Evolutionary conservation across 2,329 filamentous ascomycete species (phyloP).

Genomic region (Aspergillus flavus): DNA sequence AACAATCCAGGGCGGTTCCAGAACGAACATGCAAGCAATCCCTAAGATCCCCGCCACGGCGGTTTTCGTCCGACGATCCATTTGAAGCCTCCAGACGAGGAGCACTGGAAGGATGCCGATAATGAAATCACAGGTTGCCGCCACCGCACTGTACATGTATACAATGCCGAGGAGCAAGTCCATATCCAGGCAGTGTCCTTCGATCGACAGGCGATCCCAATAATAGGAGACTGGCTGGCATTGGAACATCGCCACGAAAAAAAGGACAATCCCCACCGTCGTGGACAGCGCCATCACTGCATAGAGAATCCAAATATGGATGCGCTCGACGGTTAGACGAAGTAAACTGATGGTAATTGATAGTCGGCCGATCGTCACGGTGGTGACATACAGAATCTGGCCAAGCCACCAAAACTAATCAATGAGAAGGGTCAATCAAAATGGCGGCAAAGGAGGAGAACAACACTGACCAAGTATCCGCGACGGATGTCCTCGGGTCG

Average conservation of each 20-base stretch:
- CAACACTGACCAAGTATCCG: conserved; percentile 27
- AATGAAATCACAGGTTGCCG: conserved; percentile 52
- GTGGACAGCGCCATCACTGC: conserved; percentile 47
- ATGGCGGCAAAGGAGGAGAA: background rate
- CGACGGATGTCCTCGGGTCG: conserved; percentile 23
- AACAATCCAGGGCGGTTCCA: background rate
- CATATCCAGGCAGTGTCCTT: conserved; percentile 46
- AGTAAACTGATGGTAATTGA: conserved; percentile 56
- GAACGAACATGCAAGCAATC: conserved; percentile 53
- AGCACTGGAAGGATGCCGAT: conserved; percentile 55
- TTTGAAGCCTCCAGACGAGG: conserved; percentile 57
- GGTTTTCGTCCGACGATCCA: conserved; percentile 55
- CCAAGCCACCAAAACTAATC: conserved; percentile 52
- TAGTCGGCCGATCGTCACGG: conserved; percentile 51
- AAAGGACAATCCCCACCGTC: conserved; percentile 49
- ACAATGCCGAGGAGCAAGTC: conserved; percentile 54
- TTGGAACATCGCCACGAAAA: conserved; percentile 55
- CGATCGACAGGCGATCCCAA: conserved; percentile 43
- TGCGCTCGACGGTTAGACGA: conserved; percentile 48
- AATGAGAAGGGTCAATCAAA: background rate
- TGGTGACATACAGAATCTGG: conserved; percentile 54
- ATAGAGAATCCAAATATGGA: conserved; percentile 53
- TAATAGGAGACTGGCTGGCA: conserved; percentile 53
- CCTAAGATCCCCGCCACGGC: conserved; percentile 55
- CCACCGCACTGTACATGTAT: conserved; percentile 53